phyloP scores from a whole-genome alignment of 495 filamentous ascomycete genomes.

The Xylaria cubensis region DNA sequence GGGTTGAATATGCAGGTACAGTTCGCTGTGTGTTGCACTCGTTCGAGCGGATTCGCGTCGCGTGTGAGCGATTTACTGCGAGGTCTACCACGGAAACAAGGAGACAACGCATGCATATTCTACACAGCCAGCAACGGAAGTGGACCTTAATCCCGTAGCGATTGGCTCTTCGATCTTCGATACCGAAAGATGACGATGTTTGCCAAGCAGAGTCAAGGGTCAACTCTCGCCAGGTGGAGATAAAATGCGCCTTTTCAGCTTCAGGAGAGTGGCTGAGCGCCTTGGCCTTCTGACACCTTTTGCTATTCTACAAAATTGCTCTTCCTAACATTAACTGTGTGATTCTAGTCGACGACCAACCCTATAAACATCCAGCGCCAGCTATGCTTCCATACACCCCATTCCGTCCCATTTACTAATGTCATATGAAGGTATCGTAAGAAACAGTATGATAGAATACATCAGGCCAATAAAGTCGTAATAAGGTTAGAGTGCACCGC shows the following conservation, averaged over 20 bases:
- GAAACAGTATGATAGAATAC: background rate
- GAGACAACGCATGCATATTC: slow-evolving; percentile 15
- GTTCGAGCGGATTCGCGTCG: background rate
- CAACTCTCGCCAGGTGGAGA: slow-evolving; percentile 8
- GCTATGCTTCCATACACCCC: slow-evolving; percentile 3
- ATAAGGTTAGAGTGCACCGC: background rate
- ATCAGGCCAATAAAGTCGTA: background rate
- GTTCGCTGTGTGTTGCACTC: background rate
- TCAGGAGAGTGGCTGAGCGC: slow-evolving; percentile 15
- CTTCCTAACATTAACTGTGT: background rate
- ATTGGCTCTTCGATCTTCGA: background rate
- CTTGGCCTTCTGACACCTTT: slow-evolving; percentile 14
- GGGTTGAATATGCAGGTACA: background rate
- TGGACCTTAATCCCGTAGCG: background rate
- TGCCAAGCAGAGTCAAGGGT: slow-evolving; percentile 8
- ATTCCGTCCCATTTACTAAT: slow-evolving; percentile 6
- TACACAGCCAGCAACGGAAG: background rate
- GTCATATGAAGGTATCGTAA: background rate
- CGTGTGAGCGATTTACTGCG: background rate
- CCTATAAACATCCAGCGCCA: slow-evolving; percentile 6
- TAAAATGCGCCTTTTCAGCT: slow-evolving; percentile 13
- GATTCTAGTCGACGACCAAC: background rate
- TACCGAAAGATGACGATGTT: background rate
- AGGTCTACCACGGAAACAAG: background rate
- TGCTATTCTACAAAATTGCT: background rate